Percentiles rank a stretch among this genome's conserved stretches.
phyloP scores from a whole-genome alignment of 78 protist genomes.

The Dictyostelium discoideum region DNA sequence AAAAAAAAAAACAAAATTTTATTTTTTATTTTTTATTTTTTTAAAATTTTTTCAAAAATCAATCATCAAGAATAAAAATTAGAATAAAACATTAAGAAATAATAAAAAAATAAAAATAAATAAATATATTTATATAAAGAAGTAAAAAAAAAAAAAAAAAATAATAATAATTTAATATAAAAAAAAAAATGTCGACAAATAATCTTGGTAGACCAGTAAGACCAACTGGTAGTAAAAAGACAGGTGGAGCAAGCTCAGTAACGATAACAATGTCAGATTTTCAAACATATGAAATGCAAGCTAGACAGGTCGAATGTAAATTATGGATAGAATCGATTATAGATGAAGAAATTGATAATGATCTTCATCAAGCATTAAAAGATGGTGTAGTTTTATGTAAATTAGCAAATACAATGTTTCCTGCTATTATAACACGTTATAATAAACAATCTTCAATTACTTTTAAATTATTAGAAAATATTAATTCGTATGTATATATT shows the following conservation, averaged over 20 bases:
- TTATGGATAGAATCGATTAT: conserved; percentile 52
- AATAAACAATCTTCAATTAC: conserved; percentile 32
- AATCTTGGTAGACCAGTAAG: conserved; percentile 6
- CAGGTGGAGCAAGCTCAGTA: conserved; percentile 14
- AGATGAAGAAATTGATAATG: conserved; percentile 28
- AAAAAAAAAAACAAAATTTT: no score
- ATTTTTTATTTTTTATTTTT: no score
- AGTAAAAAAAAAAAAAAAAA: not conserved
- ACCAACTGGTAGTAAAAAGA: conserved; percentile 59
- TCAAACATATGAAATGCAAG: conserved; percentile 74
- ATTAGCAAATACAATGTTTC: conserved; percentile 56
- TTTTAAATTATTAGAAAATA: conserved; percentile 63
- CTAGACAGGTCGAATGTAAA: conserved; percentile 32
- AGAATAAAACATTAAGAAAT: not conserved
- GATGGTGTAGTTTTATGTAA: conserved; percentile 75
- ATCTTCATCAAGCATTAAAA: conserved; percentile 30
- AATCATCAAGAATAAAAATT: not conserved
- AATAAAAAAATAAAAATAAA: no score
- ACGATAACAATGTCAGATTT: conserved; percentile 75
- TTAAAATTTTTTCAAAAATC: no score
- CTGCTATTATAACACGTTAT: conserved; percentile 54
- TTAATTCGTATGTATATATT: conserved; percentile 55
- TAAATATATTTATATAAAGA: not conserved
- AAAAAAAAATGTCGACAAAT: conserved; percentile 5
- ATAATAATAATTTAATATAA: no score